A percentile compares a stretch with the other conserved stretches of the same genome.
Evolutionary conservation across 2,329 filamentous ascomycete species (phyloP).

Genomic region (Colletotrichum somersetense): DNA sequence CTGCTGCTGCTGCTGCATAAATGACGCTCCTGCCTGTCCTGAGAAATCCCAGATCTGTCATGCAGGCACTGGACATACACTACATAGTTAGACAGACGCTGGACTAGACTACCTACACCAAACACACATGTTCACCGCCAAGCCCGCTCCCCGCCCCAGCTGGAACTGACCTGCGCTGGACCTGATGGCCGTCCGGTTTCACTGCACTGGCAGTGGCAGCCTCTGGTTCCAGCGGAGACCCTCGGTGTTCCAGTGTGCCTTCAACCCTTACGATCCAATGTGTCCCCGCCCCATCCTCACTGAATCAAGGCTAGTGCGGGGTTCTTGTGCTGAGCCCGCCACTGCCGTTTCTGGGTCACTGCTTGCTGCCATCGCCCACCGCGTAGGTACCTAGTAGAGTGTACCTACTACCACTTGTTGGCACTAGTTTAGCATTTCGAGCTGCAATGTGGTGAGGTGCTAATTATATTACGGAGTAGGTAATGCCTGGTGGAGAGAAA

Average conservation of each 20-base stretch:
- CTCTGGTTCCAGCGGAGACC: constrained; percentile 21
- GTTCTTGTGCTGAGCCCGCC: constrained; percentile 38
- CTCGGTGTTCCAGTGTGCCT: neutral
- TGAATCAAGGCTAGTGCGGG: constrained; percentile 43
- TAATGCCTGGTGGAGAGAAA: constrained; percentile 30
- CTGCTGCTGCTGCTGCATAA: neutral
- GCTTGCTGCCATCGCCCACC: constrained; percentile 13
- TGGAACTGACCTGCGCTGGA: constrained; percentile 31
- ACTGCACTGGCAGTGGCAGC: constrained; percentile 27
- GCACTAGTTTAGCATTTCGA: constrained; percentile 4
- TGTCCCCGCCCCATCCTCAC: constrained; percentile 9
- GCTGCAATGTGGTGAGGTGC: constrained; percentile 24
- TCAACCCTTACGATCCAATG: neutral
- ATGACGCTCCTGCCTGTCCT: constrained; percentile 1
- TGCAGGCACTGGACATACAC: constrained; percentile 17
- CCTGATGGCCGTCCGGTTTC: constrained; percentile 29
- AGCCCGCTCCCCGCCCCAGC: constrained; percentile 21
- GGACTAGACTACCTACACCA: neutral
- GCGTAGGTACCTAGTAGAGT: neutral
- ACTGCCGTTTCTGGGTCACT: constrained; percentile 28
- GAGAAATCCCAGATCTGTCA: constrained; percentile 13
- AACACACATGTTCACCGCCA: constrained; percentile 34
- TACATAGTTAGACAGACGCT: neutral
- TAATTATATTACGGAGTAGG: constrained; percentile 29
- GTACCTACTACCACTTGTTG: neutral